phyloP scores from a whole-genome alignment of 306 rosid genomes.

The Prunus padus region DNA sequence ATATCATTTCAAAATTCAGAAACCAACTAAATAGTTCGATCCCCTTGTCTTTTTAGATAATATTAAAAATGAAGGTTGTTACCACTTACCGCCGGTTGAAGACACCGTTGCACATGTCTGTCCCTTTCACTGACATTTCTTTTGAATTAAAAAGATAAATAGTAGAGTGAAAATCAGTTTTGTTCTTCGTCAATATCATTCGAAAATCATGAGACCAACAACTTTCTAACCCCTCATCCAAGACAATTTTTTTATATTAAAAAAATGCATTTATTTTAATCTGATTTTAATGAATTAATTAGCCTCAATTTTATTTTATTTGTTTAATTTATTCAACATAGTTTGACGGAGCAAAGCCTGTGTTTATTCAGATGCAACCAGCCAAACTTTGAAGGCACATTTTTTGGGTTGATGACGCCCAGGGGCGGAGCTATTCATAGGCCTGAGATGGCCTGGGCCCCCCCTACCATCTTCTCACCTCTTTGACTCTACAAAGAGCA shows the following conservation, averaged over 20 bases:
- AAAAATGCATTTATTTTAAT: too few relatives aligned
- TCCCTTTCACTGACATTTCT: constrained; percentile 47
- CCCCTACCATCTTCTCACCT: too few relatives aligned
- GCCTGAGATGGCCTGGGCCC: too few relatives aligned
- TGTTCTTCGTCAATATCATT: neutral
- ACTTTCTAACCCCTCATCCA: constrained; percentile 11
- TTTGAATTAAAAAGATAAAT: constrained; percentile 16
- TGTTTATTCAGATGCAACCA: neutral
- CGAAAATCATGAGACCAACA: constrained; percentile 3
- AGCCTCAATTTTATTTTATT: too few relatives aligned
- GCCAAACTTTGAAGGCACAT: neutral
- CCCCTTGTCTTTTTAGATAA: neutral
- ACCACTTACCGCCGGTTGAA: constrained; percentile 30
- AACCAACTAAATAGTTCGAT: too few relatives aligned
- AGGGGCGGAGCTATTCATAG: too few relatives aligned
- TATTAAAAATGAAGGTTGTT: constrained; percentile 23
- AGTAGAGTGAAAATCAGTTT: too few relatives aligned
- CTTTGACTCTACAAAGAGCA: too few relatives aligned
- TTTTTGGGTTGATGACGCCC: neutral
- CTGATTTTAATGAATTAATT: too few relatives aligned
- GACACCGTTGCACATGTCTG: constrained; percentile 55
- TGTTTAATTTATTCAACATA: neutral
- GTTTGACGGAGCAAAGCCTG: neutral
- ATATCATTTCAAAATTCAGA: too few relatives aligned
- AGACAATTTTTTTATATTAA: neutral